These are phyloP conservation scores for Verbena officinalis DNA, from an alignment of 257 asterid genomes.

Conservation along the genomic window DNA sequence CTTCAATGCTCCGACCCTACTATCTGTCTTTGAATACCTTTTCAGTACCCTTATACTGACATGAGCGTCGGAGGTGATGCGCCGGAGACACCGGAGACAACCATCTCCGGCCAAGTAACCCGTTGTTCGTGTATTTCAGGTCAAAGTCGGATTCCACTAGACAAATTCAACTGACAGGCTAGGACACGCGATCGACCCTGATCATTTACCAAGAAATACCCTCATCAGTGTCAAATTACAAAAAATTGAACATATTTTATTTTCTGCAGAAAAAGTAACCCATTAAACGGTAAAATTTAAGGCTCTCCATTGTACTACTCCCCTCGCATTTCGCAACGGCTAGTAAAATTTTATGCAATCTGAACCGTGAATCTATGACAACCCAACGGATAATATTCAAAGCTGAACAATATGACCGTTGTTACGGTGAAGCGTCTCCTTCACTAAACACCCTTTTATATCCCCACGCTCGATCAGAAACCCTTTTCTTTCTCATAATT, in stretches of 20 bases:
- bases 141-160: too few species aligned
- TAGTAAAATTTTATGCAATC: conserved; percentile 35
- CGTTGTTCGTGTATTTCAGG: too few species aligned
- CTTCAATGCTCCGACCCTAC: too few species aligned
- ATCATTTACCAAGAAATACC: too few species aligned
- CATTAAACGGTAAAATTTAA: conserved; percentile 32
- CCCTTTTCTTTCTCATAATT: conserved; percentile 8
- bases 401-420: conserved; percentile 56
- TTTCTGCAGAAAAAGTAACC: conserved; percentile 7
- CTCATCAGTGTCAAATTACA: too few species aligned
- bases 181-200: too few species aligned
- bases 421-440: conserved; percentile 25
- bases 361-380: conserved; percentile 28
- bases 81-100: too few species aligned
- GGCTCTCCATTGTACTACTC: conserved; percentile 6
- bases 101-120: too few species aligned
- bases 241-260: background rate
- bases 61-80: too few species aligned
- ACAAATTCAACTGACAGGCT: too few species aligned
- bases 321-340: conserved; percentile 52
- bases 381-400: conserved; percentile 42
- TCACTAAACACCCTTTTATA: conserved; percentile 17
- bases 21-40: too few species aligned
- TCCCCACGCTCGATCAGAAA: background rate
- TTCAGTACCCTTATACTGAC: too few species aligned